These are phyloP conservation scores for Umbelopsis vinacea DNA, from an alignment of 192 early-diverging fungal genomes.

Conservation along the genomic window DNA sequence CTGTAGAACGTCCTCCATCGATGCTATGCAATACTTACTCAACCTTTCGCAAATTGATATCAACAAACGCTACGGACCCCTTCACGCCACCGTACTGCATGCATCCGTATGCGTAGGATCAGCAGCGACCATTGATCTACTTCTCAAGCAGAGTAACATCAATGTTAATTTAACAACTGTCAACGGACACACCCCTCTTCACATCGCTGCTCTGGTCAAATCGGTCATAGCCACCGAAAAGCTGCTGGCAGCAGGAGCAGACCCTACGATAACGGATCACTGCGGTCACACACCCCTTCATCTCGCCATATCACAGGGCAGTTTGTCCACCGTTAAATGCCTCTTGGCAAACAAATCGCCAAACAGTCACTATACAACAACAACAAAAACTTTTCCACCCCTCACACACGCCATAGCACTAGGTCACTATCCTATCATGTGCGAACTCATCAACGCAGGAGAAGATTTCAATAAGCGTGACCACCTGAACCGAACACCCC, in stretches of 20 bases:
- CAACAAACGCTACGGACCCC: background rate
- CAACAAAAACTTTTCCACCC: background rate
- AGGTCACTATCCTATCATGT: conserved; percentile 10
- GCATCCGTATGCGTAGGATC: background rate
- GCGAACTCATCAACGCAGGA: background rate
- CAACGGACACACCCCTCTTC: conserved; percentile 8
- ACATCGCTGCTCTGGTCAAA: conserved; percentile 8
- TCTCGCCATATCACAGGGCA: conserved; percentile 15
- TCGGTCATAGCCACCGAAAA: conserved; percentile 2
- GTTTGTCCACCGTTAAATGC: background rate
- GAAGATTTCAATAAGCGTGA: conserved; percentile 3
- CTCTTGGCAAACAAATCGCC: background rate
- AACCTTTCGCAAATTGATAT: conserved; percentile 13
- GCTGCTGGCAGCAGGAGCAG: conserved; percentile 15
- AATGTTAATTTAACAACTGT: background rate
- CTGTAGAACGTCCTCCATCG: conserved; percentile 1
- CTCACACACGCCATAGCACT: conserved; percentile 6
- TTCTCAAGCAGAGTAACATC: background rate
- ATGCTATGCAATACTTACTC: conserved; percentile 7
- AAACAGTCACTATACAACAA: background rate
- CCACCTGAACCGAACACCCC: background rate
- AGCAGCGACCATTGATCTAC: conserved; percentile 3
- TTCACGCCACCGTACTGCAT: background rate
- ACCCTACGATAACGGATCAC: background rate
- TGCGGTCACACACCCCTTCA: conserved; percentile 19